These are phyloP conservation scores for Pseudogymnoascus sp. DNA, from an alignment of 2,329 filamentous ascomycete species.

Conservation along the genomic window DNA sequence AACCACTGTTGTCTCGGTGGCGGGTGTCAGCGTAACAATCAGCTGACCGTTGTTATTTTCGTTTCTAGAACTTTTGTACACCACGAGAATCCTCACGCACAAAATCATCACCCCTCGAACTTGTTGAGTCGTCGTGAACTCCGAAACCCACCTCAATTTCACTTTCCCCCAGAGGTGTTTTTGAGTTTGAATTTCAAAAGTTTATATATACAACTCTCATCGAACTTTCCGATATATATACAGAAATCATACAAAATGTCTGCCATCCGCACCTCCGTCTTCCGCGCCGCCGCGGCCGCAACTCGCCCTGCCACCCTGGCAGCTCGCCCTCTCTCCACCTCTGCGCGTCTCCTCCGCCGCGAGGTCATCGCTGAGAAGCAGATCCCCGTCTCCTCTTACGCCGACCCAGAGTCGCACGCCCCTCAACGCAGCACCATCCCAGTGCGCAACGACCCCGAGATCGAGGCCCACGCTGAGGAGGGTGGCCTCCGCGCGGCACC, in stretches of 20 bases:
- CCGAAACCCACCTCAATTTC: not conserved
- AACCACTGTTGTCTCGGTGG: not conserved
- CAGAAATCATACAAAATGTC: constrained; percentile 9
- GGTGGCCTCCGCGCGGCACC: constrained; percentile 27
- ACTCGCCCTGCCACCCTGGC: constrained; percentile 9
- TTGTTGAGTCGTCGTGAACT: constrained; percentile 1
- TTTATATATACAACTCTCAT: not conserved
- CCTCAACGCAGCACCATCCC: constrained; percentile 19
- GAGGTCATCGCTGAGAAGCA: constrained; percentile 24
- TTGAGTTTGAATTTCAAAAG: not conserved
- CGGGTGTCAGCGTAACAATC: not conserved
- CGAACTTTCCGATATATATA: not conserved
- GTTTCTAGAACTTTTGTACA: constrained; percentile 3
- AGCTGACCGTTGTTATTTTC: not conserved
- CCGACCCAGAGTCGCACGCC: constrained; percentile 11
- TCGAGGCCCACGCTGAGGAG: constrained; percentile 8
- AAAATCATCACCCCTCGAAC: not conserved
- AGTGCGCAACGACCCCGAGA: constrained; percentile 16
- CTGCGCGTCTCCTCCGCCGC: constrained; percentile 13
- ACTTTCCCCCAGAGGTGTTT: not conserved
- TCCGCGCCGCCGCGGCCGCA: constrained; percentile 8
- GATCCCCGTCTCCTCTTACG: constrained; percentile 19
- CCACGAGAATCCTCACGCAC: not conserved
- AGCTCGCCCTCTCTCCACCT: constrained; percentile 20
- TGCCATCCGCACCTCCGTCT: constrained; percentile 3